Base-by-base conservation (phyloP, 2,329 filamentous ascomycete species). In the Scleromitrula shiraiana region DNA sequence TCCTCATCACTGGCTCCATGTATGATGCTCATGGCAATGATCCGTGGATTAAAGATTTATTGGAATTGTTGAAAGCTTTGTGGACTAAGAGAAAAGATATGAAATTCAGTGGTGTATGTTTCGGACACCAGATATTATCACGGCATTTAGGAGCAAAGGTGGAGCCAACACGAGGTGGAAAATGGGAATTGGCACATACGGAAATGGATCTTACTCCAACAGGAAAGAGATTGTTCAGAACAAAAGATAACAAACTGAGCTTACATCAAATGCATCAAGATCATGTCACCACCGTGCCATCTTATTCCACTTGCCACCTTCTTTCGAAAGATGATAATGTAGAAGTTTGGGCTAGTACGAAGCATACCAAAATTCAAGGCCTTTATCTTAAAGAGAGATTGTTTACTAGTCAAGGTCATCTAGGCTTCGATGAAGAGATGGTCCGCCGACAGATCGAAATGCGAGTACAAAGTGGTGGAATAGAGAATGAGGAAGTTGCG, bases 261-360 rank as follows among this genome's bases (percentile, higher is more conserved):
- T 76, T 94, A 52, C 83, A 90, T 64, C 86, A 95, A 66, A 93
- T 94, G 85, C 88, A 95, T 67, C 78, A 81, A 53, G 88, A 96
- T 63, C 77, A 83, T 30, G 84, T 91, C 6, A 47, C 38, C 24
- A 36, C 30, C 14, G 15, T 42, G 4, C 45, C 76, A 74, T 57
- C 67, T 72, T 19, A 78, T 79, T 47, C 87, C 87, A 42, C 38
- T 4, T 35, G 29, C 17, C 6, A 36, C 14, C 15, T 47, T 17
- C 38, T 47, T 4, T 27, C 45, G 2, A 14, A 41, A n/a, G 36
- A 48, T 0, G 61, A 71, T 5, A 77, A 74, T 43, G 75, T 83
- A 2, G 71, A 82, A 47, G 66, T 72, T 2, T 72, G 94, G 2
- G 88, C 80, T 2, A 75, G 72, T 33, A 85, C 84, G 1, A 72